Conservation (phyloP, 306 rosid genomes). For the Cotoneaster glaucophyllus region DNA sequence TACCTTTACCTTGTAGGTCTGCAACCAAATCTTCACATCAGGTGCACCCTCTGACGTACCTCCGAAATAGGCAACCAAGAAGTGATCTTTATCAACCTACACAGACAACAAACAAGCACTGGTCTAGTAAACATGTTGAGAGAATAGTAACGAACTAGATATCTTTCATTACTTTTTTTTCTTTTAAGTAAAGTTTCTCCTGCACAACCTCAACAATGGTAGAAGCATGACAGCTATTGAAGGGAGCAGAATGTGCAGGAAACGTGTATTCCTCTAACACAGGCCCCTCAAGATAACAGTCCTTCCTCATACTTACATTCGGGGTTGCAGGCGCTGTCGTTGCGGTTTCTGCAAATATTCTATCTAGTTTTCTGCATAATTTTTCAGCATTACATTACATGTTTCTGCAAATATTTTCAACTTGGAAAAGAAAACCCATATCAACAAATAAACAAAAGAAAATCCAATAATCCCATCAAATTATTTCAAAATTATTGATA, state of each 20-base stretch:
- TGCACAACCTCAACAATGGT: conserved; percentile 81
- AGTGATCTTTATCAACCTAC: conserved; percentile 68
- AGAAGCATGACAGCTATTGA: conserved; percentile 80
- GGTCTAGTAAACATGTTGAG: background rate
- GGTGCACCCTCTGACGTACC: conserved; percentile 70
- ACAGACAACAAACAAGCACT: conserved; percentile 17
- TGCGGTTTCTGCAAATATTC: conserved; percentile 7
- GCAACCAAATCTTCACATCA: conserved; percentile 93
- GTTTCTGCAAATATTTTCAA: no score
- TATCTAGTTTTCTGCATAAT: conserved; percentile 36
- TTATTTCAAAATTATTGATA: background rate
- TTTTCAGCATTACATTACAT: background rate
- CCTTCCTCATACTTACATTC: conserved; percentile 27
- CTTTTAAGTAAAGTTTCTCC: background rate
- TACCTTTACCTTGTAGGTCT: conserved; percentile 50
- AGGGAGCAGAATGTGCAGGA: conserved; percentile 57
- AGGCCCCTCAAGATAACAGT: conserved; percentile 35
- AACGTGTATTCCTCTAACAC: conserved; percentile 58
- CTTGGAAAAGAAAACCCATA: no score
- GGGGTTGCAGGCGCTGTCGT: conserved; percentile 14
- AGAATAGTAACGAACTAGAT: background rate
- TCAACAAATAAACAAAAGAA: background rate
- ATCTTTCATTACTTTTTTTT: background rate
- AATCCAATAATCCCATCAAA: background rate
- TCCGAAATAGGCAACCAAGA: conserved; percentile 80